Evolutionary conservation across 805 yeast genomes (phyloP).

Genomic region (Candida pini): DNA sequence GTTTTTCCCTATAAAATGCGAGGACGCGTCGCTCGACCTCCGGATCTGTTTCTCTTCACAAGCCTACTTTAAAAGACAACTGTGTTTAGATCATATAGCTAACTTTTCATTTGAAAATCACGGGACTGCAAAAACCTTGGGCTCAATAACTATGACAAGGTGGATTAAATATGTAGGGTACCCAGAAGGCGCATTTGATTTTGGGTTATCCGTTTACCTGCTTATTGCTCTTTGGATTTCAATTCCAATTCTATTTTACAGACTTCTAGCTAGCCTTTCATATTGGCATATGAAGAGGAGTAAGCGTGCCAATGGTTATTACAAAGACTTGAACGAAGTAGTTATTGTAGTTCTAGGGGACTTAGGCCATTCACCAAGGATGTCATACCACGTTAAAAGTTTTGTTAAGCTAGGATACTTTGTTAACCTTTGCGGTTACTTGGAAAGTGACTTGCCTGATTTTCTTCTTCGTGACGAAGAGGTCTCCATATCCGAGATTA

Average conservation of each 20-base stretch:
- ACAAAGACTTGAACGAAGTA: constrained; percentile 42
- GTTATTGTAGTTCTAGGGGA: constrained; percentile 87
- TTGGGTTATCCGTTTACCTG: constrained; percentile 37
- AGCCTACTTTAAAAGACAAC: too few relatives aligned
- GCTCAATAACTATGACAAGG: constrained; percentile 4
- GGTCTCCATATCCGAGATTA: constrained; percentile 39
- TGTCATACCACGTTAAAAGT: constrained; percentile 83
- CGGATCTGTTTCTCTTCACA: too few relatives aligned
- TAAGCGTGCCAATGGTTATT: constrained; percentile 4
- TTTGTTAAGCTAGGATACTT: constrained; percentile 63
- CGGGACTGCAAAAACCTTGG: neutral
- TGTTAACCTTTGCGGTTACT: constrained; percentile 83
- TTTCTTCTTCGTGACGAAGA: constrained; percentile 46
- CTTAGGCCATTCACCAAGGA: constrained; percentile 91
- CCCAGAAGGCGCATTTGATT: constrained; percentile 19
- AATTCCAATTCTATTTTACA: constrained; percentile 39
- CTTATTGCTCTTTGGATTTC: constrained; percentile 40
- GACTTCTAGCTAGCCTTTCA: constrained; percentile 33
- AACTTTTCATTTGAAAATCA: neutral
- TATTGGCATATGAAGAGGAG: constrained; percentile 14
- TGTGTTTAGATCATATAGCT: neutral
- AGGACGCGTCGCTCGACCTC: too few relatives aligned
- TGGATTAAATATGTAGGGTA: constrained; percentile 22
- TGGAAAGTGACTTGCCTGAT: constrained; percentile 49
- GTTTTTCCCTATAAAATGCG: too few relatives aligned